These are phyloP conservation scores for Yarrowia phangngaensis DNA, from an alignment of 805 yeast genomes.

Conservation along the genomic window DNA sequence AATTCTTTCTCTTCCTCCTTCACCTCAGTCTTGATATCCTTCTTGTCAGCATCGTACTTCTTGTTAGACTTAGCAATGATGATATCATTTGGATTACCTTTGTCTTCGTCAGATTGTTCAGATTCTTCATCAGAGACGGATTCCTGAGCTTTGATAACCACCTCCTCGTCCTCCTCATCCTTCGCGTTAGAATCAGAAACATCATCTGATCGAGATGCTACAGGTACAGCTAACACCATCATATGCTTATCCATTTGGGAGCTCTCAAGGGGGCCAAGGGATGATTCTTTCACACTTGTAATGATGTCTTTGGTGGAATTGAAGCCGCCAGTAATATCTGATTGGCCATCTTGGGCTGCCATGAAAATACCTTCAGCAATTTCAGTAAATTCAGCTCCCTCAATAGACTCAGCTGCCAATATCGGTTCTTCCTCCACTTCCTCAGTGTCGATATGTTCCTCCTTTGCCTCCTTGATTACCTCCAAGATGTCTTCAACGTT, in stretches of 20 bases:
- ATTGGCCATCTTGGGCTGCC: constrained; percentile 19
- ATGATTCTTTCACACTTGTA: constrained; percentile 7
- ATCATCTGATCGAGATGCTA: constrained; percentile 6
- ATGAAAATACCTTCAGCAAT: constrained; percentile 18
- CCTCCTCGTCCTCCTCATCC: constrained; percentile 2
- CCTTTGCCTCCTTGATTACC: constrained; percentile 44
- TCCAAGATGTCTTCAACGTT: constrained; percentile 56
- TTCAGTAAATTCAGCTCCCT: constrained; percentile 22
- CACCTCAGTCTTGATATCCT: background rate
- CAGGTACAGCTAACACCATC: constrained; percentile 24
- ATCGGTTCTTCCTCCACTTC: constrained; percentile 18
- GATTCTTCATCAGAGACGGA: constrained; percentile 1
- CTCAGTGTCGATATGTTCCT: constrained; percentile 17
- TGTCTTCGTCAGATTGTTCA: constrained; percentile 10
- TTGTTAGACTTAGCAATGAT: constrained; percentile 25
- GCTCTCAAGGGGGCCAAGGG: constrained; percentile 13
- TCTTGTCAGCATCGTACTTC: constrained; percentile 18
- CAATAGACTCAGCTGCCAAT: constrained; percentile 19
- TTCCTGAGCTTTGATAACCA: background rate
- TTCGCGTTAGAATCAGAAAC: background rate
- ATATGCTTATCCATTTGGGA: constrained; percentile 10
- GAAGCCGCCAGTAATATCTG: constrained; percentile 7
- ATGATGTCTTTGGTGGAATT: constrained; percentile 22
- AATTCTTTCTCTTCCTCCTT: constrained; percentile 9
- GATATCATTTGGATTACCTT: constrained; percentile 14